Conservation (phyloP, 495 filamentous ascomycete genomes). For the Aspergillus kassunensis region DNA sequence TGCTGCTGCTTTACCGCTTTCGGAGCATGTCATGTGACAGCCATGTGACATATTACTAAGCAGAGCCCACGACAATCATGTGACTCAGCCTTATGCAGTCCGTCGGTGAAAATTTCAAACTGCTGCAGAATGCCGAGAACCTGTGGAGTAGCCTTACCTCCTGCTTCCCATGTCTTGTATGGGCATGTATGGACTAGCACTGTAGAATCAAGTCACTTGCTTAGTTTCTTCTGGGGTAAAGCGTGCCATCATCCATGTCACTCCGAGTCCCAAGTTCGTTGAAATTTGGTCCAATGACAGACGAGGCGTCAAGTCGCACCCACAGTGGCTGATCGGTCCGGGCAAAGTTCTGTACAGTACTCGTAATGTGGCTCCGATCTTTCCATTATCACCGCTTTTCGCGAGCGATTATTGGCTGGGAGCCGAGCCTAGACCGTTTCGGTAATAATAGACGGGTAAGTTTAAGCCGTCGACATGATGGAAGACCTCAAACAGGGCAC, state of each 20-base stretch:
- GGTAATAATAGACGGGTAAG: neutral
- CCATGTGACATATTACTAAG: constrained; percentile 3
- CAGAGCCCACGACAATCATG: constrained; percentile 1
- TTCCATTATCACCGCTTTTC: no score
- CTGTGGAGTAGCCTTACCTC: no score
- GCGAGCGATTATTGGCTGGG: neutral
- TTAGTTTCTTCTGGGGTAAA: no score
- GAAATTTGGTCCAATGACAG: neutral
- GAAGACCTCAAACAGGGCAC: neutral
- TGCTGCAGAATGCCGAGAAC: no score
- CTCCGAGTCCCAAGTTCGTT: neutral
- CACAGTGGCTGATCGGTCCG: constrained; percentile 4
- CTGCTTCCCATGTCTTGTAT: no score
- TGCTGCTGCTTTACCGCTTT: constrained; percentile 2
- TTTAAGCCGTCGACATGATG: neutral
- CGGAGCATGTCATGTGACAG: constrained; percentile 9
- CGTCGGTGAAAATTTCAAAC: neutral
- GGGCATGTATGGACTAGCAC: no score
- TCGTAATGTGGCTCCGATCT: no score
- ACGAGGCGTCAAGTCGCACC: neutral
- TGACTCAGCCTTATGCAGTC: constrained; percentile 23
- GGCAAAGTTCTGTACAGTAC: neutral
- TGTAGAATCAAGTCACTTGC: no score
- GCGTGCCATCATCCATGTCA: no score
- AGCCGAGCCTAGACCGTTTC: neutral